Evolutionary conservation across 192 early-diverging fungal species (phyloP).

Genomic region (Piromyces sp.): DNA sequence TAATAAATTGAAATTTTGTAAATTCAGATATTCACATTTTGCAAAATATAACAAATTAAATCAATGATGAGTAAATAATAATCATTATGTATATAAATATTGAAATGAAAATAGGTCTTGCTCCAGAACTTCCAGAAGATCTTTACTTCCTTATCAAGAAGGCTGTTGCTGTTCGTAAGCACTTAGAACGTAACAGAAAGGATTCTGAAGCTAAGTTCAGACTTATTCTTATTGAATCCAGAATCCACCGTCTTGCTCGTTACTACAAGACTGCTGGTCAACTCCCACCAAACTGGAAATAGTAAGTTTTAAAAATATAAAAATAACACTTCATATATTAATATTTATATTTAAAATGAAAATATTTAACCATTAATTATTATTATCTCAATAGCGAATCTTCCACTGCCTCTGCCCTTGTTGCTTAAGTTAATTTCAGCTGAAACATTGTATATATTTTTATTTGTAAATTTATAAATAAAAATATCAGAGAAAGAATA

Average conservation of each 20-base stretch:
- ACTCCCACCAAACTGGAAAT: constrained; percentile 89
- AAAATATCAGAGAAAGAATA: neutral
- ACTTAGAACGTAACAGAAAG: constrained; percentile 97
- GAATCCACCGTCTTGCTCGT: constrained; percentile 92
- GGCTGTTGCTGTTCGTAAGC: constrained; percentile 97
- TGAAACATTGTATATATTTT: neutral
- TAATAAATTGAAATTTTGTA: too few species aligned
- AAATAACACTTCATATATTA: too few species aligned
- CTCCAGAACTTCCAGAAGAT: constrained; percentile 94
- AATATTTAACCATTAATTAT: too few species aligned
- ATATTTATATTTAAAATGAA: too few species aligned
- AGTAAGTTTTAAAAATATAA: neutral
- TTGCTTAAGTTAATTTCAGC: constrained; percentile 1
- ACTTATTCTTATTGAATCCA: constrained; percentile 91
- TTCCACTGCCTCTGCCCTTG: constrained; percentile 5
- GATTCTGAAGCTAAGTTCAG: constrained; percentile 98
- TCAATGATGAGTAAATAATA: too few species aligned
- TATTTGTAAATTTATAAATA: neutral
- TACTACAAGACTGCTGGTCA: constrained; percentile 97
- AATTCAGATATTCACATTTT: too few species aligned
- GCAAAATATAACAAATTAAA: too few species aligned
- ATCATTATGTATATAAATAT: too few species aligned
- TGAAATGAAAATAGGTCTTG: constrained; percentile 28
- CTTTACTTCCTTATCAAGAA: constrained; percentile 99
- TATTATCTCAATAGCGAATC: constrained; percentile 1